These are phyloP conservation scores for Sporisorium iseilematis-ciliati DNA, from an alignment of 1,284 basidiomycete genomes.

Conservation along the genomic window DNA sequence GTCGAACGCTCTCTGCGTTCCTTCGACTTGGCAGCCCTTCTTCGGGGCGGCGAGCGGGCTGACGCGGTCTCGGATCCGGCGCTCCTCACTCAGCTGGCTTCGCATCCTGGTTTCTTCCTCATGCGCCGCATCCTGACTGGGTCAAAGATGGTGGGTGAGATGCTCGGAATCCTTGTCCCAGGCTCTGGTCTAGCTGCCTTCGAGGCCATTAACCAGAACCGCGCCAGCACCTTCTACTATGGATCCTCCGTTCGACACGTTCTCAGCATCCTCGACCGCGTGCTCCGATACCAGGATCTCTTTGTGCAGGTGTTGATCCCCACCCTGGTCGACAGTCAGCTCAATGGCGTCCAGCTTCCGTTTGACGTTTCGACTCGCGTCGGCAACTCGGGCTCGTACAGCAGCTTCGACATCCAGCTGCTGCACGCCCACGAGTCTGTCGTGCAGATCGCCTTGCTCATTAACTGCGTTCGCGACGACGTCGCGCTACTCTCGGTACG, in stretches of 20 bases:
- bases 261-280: conserved; percentile 83
- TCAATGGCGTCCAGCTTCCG: conserved; percentile 38
- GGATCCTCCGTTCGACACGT: conserved; percentile 82
- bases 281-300: conserved; percentile 86
- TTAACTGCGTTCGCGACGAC: conserved; percentile 80
- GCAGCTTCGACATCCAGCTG: conserved; percentile 78
- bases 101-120: conserved; percentile 88
- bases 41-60: conserved; percentile 34
- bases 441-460: conserved; percentile 85
- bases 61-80: conserved; percentile 60
- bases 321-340: conserved; percentile 75
- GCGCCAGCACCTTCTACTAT: conserved; percentile 78
- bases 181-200: conserved; percentile 61
- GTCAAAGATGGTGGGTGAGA: conserved; percentile 77
- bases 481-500: conserved; percentile 84
- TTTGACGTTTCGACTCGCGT: conserved; percentile 53
- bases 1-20: conserved; percentile 84
- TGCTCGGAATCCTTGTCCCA: conserved; percentile 78
- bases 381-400: conserved; percentile 73
- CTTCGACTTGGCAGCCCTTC: conserved; percentile 77
- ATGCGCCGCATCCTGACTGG: conserved; percentile 83
- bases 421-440: conserved; percentile 81
- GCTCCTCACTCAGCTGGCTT: conserved; percentile 67
- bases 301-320: conserved; percentile 91
- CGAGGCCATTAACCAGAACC: conserved; percentile 75